Evolutionary conservation across 805 yeast genomes (phyloP).

Genomic region (Candida boleticola): DNA sequence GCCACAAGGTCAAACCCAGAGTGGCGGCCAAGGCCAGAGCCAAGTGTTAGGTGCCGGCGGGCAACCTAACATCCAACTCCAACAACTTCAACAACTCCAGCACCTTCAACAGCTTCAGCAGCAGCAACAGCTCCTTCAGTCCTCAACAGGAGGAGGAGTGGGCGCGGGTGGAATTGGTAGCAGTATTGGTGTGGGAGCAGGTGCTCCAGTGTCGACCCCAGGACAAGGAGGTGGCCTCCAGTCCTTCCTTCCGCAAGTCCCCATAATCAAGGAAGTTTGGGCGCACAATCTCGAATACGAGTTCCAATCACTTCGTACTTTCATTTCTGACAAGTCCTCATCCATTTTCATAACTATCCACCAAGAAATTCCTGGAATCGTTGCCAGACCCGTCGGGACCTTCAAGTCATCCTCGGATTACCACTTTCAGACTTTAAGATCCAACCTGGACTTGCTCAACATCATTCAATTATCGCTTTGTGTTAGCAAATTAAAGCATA

Average conservation of each 20-base stretch:
- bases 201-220: conserved; percentile 1
- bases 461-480: conserved; percentile 69
- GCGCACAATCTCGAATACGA: conserved; percentile 65
- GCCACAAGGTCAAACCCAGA: conserved; percentile 13
- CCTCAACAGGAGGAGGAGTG: background rate
- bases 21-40: conserved; percentile 20
- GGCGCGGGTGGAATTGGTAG: conserved; percentile 1
- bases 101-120: conserved; percentile 4
- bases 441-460: conserved; percentile 83
- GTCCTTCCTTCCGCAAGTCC: conserved; percentile 12
- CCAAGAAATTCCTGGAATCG: conserved; percentile 94
- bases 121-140: conserved; percentile 6
- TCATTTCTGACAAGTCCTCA: conserved; percentile 49
- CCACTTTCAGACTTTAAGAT: conserved; percentile 91
- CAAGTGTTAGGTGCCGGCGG: conserved; percentile 20
- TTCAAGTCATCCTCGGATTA: conserved; percentile 88
- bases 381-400: conserved; percentile 93
- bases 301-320: conserved; percentile 57
- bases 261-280: conserved; percentile 74
- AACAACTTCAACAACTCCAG: conserved; percentile 12
- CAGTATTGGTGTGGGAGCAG: background rate
- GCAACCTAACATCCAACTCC: conserved; percentile 20
- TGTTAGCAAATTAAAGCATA: conserved; percentile 34
- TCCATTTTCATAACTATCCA: conserved; percentile 63
- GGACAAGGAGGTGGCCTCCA: no score